A percentile compares a stretch with the other conserved stretches of the same genome.
Conservation (phyloP, 1,284 basidiomycete species). For the Trametes sp. region DNA sequence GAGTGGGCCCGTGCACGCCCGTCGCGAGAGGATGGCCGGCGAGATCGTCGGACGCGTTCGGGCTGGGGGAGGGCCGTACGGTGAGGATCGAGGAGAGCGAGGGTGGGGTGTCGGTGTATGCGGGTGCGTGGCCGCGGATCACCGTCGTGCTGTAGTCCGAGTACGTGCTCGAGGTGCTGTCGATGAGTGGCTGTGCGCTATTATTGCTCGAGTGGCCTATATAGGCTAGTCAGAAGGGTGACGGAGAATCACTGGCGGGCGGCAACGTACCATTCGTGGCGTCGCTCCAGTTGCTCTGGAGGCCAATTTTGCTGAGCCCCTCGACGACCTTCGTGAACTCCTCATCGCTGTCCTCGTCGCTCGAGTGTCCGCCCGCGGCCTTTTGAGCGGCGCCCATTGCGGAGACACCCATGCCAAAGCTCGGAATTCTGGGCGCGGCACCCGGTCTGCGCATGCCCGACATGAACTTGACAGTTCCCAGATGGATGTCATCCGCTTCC, state of each 20-base stretch:
- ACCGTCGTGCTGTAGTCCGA: slow-evolving; percentile 77
- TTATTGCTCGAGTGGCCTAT: slow-evolving; percentile 47
- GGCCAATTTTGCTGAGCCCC: slow-evolving; percentile 57
- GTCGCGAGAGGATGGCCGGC: slow-evolving; percentile 32
- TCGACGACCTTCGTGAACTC: slow-evolving; percentile 76
- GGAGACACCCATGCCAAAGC: slow-evolving; percentile 81
- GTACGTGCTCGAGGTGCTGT: slow-evolving; percentile 50
- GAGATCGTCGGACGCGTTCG: slow-evolving; percentile 46
- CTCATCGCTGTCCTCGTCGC: slow-evolving; percentile 71
- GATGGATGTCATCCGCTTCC: slow-evolving; percentile 74
- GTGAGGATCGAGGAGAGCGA: slow-evolving; percentile 79
- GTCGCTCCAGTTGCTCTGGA: slow-evolving; percentile 59
- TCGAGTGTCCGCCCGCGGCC: slow-evolving; percentile 41
- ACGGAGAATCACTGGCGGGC: slow-evolving; percentile 5
- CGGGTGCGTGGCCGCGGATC: slow-evolving; percentile 55
- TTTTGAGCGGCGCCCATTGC: slow-evolving; percentile 53
- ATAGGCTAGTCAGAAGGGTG: slow-evolving; percentile 2
- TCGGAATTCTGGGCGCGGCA: slow-evolving; percentile 79
- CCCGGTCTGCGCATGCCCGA: slow-evolving; percentile 64
- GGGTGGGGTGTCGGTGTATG: slow-evolving; percentile 54
- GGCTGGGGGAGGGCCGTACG: slow-evolving; percentile 62
- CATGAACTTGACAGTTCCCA: slow-evolving; percentile 88
- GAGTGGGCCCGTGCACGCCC: slow-evolving; percentile 37
- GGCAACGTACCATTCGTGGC: slow-evolving; percentile 47
- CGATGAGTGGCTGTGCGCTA: slow-evolving; percentile 65